Base-by-base conservation (phyloP, 1,139 yeast species). In the Geotrichum aggregatum region DNA sequence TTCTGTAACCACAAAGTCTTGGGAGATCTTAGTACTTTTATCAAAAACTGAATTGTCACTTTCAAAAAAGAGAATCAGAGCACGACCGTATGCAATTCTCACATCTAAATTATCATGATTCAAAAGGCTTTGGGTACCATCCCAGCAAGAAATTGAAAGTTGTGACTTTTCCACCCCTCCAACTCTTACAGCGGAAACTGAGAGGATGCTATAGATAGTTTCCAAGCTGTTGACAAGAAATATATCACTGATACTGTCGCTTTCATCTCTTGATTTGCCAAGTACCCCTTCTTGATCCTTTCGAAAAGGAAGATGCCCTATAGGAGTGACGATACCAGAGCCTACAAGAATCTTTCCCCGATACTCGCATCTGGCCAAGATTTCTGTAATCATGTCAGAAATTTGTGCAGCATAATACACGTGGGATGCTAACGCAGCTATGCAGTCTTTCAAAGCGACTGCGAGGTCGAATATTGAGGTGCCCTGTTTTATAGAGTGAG, bases 401-500 rank as follows among this genome's bases (percentile, higher is more conserved):
- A 84, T 78, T 63, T 87, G 96, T 61, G 86, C 89, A 52, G 80
- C 81, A 62, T 88, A 87, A 63, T 87, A 86, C 33, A 82, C 78
- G 62, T 87, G 94, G 2, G 81, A 77, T 0, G 88, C 79, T 52
- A 87, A 73, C 50, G 83, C 79, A 53, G 82, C 78, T 49, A 86
- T 76, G 49, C 85, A 77, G 16, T 58, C 56, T 6, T 69, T 57
- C 10, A 72, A 56, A 3, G 55, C 54, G 13, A 47, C 56, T 3
- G 71, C 56, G 22, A 67, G 56, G 43, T 36, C 35, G 24, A 14
- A 18, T 26, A 41, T 38, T 6, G 54, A 35, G 10, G 24, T 14
- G 14, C 56, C 49, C 14, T 44, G n/a, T 14, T 16, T 14, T 13
- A 36, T 33, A 14, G 42, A 30, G 16, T 39, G 34, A 4, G 28